Percentiles rank a stretch among this genome's conserved stretches.
Evolutionary conservation across 805 yeast species (phyloP).

Genomic region (Pichia manshurica): DNA sequence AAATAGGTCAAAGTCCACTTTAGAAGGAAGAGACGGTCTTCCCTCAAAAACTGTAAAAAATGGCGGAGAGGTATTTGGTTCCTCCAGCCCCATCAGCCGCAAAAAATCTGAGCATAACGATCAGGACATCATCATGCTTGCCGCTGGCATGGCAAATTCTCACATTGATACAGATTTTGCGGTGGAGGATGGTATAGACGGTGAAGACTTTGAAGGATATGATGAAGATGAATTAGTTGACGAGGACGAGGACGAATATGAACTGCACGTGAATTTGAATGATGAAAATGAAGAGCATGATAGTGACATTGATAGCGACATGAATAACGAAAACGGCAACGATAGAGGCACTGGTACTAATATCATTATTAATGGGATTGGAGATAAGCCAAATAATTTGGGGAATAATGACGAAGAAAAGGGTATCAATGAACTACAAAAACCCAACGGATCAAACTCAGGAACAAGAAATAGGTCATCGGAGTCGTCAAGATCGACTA

Average conservation of each 20-base stretch:
- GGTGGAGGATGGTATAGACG: constrained; percentile 14
- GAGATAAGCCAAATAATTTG: background rate
- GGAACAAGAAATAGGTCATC: background rate
- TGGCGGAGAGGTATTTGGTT: too few species aligned
- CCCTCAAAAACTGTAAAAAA: too few species aligned
- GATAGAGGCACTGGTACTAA: too few species aligned
- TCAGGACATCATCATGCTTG: too few species aligned
- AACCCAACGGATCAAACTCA: background rate
- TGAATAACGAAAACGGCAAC: too few species aligned
- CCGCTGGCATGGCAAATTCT: background rate
- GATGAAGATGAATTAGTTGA: constrained; percentile 7
- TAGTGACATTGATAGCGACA: background rate
- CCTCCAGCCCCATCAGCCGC: too few species aligned
- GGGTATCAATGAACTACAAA: background rate
- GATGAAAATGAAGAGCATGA: background rate
- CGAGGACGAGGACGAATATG: constrained; percentile 12
- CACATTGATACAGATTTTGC: background rate
- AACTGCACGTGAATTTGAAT: background rate
- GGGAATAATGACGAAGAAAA: background rate
- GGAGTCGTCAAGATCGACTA: too few species aligned
- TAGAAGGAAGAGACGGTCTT: too few species aligned
- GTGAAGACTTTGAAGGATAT: constrained; percentile 30
- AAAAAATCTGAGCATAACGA: too few species aligned
- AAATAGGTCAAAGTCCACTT: too few species aligned
- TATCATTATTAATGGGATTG: too few species aligned